Base-by-base conservation (phyloP, 1,284 basidiomycete genomes). In the Agroathelia rolfsii region DNA sequence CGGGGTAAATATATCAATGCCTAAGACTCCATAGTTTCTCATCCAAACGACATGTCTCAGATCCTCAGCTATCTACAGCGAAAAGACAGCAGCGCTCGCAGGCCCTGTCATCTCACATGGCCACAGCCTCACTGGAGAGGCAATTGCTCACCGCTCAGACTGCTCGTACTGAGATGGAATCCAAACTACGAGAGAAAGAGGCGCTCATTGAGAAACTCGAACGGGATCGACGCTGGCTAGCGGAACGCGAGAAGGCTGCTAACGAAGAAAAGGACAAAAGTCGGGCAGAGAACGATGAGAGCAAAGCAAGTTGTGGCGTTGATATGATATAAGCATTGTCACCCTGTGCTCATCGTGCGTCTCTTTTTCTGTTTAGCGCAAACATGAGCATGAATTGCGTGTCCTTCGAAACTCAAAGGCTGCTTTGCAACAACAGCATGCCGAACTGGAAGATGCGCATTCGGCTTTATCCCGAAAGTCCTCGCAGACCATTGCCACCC, bases 31-130 rank as follows among this genome's bases (percentile, higher is more conserved):
- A n/a, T n/a, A n/a, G n/a, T n/a, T n/a, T n/a, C n/a, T n/a, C n/a
- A n/a, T n/a, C n/a, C 23, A 39, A 37, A 38, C 25, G 30, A 30
- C 6, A 31, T 11, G 12, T 14, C 16, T 24, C 45, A 77, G 74
- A 77, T 43, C 75, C 74, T 2, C 70, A 76, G 31, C 57, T 70
- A 24, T 71, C 73, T 3, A 60, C 65, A 2, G 64, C 76, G 5
- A 78, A 76, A 48, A 65, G 75, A 6, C 72, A 74, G 36, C 72
- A 76, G 42, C 66, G 71, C 16, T 53, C 69, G 0, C 71, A 74
- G 41, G 65, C 68, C 0, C 71, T 82, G 44, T 62, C 68, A 0
- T 67, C 72, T 0, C 65, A 70, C 30, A 59, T 81, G 44, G 56
- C 70, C 2, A 66, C 72, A 38, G 62, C 76, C 2, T 59, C 68